These are phyloP conservation scores for Cymbidium sinense DNA, from an alignment of 106 monocot genomes.

Conservation along the genomic window DNA sequence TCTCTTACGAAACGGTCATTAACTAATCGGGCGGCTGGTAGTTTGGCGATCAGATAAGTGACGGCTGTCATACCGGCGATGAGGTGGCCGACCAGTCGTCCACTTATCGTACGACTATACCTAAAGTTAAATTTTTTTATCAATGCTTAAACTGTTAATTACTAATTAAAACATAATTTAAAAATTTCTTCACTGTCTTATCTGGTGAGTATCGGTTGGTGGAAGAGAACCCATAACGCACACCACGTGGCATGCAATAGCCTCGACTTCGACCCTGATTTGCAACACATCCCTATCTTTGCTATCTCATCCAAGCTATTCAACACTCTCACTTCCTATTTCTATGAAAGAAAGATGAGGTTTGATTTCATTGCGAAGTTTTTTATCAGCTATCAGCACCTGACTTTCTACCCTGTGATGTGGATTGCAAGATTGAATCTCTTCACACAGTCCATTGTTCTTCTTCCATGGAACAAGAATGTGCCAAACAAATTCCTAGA, in stretches of 20 bases:
- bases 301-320: conserved; percentile 51
- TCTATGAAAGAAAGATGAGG: conserved; percentile 39
- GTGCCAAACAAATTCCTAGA: conserved; percentile 35
- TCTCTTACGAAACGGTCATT: too few relatives aligned
- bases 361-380: conserved; percentile 38
- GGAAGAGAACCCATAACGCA: conserved; percentile 67
- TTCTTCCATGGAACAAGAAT: conserved; percentile 27
- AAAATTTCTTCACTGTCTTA: too few relatives aligned
- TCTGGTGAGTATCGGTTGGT: conserved; percentile 56
- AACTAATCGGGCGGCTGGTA: too few relatives aligned
- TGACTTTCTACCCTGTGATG: conserved; percentile 78
- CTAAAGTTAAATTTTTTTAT: too few relatives aligned
- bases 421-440: conserved; percentile 54
- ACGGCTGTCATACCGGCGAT: too few relatives aligned
- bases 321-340: conserved; percentile 37
- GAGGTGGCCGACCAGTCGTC: too few relatives aligned
- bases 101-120: too few relatives aligned
- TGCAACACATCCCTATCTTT: conserved; percentile 72
- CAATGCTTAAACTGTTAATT: too few relatives aligned
- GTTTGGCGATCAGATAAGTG: too few relatives aligned
- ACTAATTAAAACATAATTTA: too few relatives aligned
- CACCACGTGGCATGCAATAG: conserved; percentile 71
- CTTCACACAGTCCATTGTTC: conserved; percentile 41
- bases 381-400: conserved; percentile 67
- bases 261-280: conserved; percentile 69